Evolutionary conservation across 2,329 filamentous ascomycete genomes (phyloP).

Genomic region (Byssothecium circinans): DNA sequence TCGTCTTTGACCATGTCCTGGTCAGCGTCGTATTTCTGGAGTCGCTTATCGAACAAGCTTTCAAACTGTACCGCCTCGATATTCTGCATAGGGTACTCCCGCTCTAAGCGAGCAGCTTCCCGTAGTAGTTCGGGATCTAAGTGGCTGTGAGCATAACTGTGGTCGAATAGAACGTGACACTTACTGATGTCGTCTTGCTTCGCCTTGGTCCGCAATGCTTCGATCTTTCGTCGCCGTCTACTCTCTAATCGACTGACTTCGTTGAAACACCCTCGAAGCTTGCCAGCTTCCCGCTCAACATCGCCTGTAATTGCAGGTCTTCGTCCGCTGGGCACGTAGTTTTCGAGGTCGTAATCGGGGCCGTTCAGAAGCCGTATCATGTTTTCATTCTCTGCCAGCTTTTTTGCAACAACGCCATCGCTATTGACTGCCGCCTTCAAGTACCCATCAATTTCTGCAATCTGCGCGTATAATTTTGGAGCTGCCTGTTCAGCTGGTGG

Average conservation of each 20-base stretch:
- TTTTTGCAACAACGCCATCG: slow-evolving; percentile 72
- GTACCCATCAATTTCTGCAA: slow-evolving; percentile 81
- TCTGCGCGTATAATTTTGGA: slow-evolving; percentile 72
- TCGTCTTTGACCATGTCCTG: slow-evolving; percentile 71
- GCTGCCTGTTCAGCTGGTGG: slow-evolving; percentile 69
- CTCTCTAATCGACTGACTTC: slow-evolving; percentile 84
- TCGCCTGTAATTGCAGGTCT: slow-evolving; percentile 76
- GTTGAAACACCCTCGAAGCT: slow-evolving; percentile 77
- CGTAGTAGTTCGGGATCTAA: slow-evolving; percentile 73
- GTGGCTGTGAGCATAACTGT: slow-evolving; percentile 26
- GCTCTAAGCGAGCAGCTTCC: slow-evolving; percentile 82
- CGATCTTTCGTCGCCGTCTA: slow-evolving; percentile 75
- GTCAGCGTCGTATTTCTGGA: slow-evolving; percentile 81
- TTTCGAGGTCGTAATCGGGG: slow-evolving; percentile 77
- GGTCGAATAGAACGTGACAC: slow-evolving; percentile 21
- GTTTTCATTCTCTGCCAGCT: slow-evolving; percentile 74
- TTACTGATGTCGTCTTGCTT: slow-evolving; percentile 82
- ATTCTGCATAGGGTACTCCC: slow-evolving; percentile 79
- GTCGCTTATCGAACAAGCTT: slow-evolving; percentile 79
- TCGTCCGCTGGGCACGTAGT: slow-evolving; percentile 85
- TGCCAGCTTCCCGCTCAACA: slow-evolving; percentile 76
- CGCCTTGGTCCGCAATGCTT: slow-evolving; percentile 75
- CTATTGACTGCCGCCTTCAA: slow-evolving; percentile 71
- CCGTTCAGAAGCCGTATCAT: slow-evolving; percentile 76
- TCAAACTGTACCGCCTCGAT: slow-evolving; percentile 92